Conservation (phyloP, 2,329 filamentous ascomycete species). For the Apiospora aurea region DNA sequence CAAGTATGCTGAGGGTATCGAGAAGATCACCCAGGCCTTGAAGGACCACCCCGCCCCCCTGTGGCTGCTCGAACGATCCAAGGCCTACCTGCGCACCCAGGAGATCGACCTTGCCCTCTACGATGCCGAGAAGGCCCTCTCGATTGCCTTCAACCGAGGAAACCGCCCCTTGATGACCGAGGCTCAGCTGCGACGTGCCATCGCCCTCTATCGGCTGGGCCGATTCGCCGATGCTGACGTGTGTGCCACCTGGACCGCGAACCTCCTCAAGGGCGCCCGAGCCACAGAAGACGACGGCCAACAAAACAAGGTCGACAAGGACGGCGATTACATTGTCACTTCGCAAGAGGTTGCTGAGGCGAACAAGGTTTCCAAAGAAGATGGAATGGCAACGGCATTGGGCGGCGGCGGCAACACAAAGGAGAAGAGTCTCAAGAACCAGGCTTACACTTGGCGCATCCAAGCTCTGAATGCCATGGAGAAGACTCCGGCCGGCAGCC, state of each 20-base stretch:
- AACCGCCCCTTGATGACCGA: conserved; percentile 78
- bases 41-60: conserved; percentile 70
- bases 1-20: conserved; percentile 73
- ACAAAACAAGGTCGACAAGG: conserved; percentile 47
- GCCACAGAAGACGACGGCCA: conserved; percentile 47
- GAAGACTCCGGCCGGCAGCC: conserved; percentile 51
- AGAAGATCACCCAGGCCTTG: conserved; percentile 72
- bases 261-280: conserved; percentile 48
- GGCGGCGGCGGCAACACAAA: conserved; percentile 33
- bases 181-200: conserved; percentile 81
- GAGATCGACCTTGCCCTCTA: conserved; percentile 69
- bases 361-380: conserved; percentile 29
- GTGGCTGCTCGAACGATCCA: conserved; percentile 85
- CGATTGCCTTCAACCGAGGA: conserved; percentile 69
- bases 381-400: conserved; percentile 36
- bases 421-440: conserved; percentile 41
- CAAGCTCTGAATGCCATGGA: conserved; percentile 56
- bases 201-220: conserved; percentile 74
- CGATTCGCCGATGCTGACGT: conserved; percentile 78
- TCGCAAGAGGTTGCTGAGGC: conserved; percentile 40
- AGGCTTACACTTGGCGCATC: conserved; percentile 54
- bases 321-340: conserved; percentile 57
- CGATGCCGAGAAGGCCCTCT: conserved; percentile 73
- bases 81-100: conserved; percentile 73
- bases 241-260: conserved; percentile 67